phyloP scores from a whole-genome alignment of 768 basidiomycete species.

The Naganishia kalamii region DNA sequence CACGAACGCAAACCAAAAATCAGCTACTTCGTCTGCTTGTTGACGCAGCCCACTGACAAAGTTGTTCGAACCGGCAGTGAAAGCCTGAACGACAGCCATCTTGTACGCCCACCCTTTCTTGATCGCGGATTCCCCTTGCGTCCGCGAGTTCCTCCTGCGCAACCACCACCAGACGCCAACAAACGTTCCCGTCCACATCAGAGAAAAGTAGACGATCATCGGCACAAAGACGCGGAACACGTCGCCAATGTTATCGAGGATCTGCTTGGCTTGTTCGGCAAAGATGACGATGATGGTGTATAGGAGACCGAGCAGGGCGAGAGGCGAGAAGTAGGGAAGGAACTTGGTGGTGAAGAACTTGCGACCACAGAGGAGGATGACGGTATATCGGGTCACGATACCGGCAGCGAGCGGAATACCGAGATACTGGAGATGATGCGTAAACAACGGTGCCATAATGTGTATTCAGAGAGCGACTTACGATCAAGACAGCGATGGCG shows the following conservation, averaged over 20 bases:
- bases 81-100: slow-evolving; percentile 68
- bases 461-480: no score
- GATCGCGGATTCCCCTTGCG: slow-evolving; percentile 5
- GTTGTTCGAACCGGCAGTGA: slow-evolving; percentile 74
- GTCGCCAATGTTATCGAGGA: slow-evolving; percentile 64
- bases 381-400: slow-evolving; percentile 59
- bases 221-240: slow-evolving; percentile 79
- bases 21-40: neutral
- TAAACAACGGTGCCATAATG: neutral
- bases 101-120: slow-evolving; percentile 54
- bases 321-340: slow-evolving; percentile 62
- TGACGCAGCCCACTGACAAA: neutral
- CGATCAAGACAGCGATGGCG: slow-evolving; percentile 41
- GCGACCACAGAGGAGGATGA: slow-evolving; percentile 51
- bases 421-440: slow-evolving; percentile 55
- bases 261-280: slow-evolving; percentile 54
- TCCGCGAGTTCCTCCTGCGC: slow-evolving; percentile 38
- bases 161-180: slow-evolving; percentile 54
- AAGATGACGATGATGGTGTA: slow-evolving; percentile 57
- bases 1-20: slow-evolving; percentile 40
- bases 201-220: slow-evolving; percentile 63
- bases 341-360: slow-evolving; percentile 57
- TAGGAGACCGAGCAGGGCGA: slow-evolving; percentile 67
- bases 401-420: slow-evolving; percentile 74
- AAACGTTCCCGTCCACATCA: slow-evolving; percentile 69